Evolutionary conservation across 2,329 filamentous ascomycete genomes (phyloP), one percentile per base, ranked within the genome.

Genomic region (Verticillium nonalfalfae): DNA sequence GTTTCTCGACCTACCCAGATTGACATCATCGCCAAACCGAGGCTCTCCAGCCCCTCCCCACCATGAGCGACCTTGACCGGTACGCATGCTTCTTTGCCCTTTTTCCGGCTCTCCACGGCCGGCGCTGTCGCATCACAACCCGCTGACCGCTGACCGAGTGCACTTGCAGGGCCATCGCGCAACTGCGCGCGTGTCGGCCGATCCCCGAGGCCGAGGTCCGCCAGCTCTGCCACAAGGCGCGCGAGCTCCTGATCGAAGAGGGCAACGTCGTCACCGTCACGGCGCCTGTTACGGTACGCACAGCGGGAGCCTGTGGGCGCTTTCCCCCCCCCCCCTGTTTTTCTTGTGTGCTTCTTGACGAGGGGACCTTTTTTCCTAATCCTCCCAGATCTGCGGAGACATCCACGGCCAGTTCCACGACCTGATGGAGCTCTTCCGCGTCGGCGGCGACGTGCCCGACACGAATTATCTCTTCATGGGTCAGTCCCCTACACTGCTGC

Each of bases 391-490:
- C 84, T 97, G 94, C 72, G 94, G 94, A 69, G 94, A 97, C 73
- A 97, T 98, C 62, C 94, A 98, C 72, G 93, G 93, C 67, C 93
- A 97, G 74, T 97, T 97, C 72, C 93, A 97, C 71, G 93, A 97
- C 73, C 78, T 97, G 69, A 97, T 97, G 94, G 94, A 97, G 76
- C 85, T 97, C 6, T 97, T 97, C 73, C 86, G 93, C 59, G 93
- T 97, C 4, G 93, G 93, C 64, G 93, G 93, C 65, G 92, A 97
- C 73, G 91, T 96, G 4, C 93, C 93, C 50, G 94, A 97, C 71
- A 97, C 93, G 36, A 97, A 96, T 72, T 97, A 97, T 75, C 85
- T 97, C 3, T 97, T 97, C 78, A 97, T 97, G 92, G 93, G 89
- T 91, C 81, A 26, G 26, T 56, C 76, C 40, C 61, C 39, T 35